Conservation (phyloP, 2,329 filamentous ascomycete genomes). For the Leptosphaerulina australis region DNA sequence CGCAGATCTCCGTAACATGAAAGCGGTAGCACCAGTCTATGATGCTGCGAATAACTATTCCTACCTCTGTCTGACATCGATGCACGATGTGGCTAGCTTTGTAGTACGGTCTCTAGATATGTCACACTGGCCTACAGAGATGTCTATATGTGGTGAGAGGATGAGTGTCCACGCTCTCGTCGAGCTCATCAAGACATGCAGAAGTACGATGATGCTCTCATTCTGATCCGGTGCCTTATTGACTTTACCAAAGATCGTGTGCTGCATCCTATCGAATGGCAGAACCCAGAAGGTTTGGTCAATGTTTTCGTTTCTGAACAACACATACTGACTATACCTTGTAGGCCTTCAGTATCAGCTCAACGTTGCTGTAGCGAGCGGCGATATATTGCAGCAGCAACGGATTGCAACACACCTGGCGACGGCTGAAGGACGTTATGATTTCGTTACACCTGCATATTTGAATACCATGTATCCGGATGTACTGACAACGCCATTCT, state of each 20-base stretch:
- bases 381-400: slow-evolving; percentile 45
- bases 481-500: slow-evolving; percentile 45
- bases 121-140: slow-evolving; percentile 69
- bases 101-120: slow-evolving; percentile 72
- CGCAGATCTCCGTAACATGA: slow-evolving; percentile 63
- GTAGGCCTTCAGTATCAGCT: slow-evolving; percentile 56
- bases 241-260: slow-evolving; percentile 32
- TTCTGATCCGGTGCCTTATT: slow-evolving; percentile 3
- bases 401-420: slow-evolving; percentile 67
- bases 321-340: background rate
- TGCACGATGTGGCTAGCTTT: slow-evolving; percentile 72
- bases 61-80: slow-evolving; percentile 69
- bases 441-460: slow-evolving; percentile 63
- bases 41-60: slow-evolving; percentile 54
- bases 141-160: slow-evolving; percentile 71
- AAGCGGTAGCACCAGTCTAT: slow-evolving; percentile 66
- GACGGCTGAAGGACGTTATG: slow-evolving; percentile 71
- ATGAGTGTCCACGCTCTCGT: slow-evolving; percentile 67
- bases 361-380: slow-evolving; percentile 45
- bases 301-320: background rate
- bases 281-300: slow-evolving; percentile 52
- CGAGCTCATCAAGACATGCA: slow-evolving; percentile 51
- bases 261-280: slow-evolving; percentile 48
- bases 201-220: slow-evolving; percentile 26
- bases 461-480: slow-evolving; percentile 59